Evolutionary conservation across 2,329 filamentous ascomycete species (phyloP), one percentile per base, ranked within the genome.

Genomic region (Nectriaceae sp.): DNA sequence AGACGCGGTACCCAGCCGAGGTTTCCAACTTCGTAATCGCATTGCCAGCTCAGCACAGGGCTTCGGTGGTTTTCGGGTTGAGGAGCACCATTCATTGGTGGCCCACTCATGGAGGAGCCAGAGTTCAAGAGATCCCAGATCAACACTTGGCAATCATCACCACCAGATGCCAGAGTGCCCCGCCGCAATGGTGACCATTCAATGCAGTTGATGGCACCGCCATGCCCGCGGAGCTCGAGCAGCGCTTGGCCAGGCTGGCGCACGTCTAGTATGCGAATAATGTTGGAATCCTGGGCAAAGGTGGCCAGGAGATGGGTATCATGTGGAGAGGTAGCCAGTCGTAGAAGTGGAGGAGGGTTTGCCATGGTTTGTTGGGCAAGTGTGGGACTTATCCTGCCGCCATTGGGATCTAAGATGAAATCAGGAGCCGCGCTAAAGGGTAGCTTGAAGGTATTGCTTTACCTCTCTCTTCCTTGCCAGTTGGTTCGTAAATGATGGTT

Each of bases 401-500:
- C 78, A 56, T 79, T 83, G 56, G 74, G 68, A 65, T 83, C 81
- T 76, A 39, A 4, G 26, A 16, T 22, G n/a, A 5, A 15, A 57
- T 66, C 47, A 67, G 60, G 21, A 42, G 19, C 39, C 39, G 31
- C 19, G 11, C 15, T 29, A 11, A 13, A 19, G 16, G 46, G 19
- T 42, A 10, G 18, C 24, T 8, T 15, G 20, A n/a, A 13, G 21
- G 16, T 5, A 29, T 20, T 4, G 19, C 65, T 74, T 56, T 75
- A 90, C 88, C 80, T 76, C 83, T 74, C 38, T 87, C 83, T 53
- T 87, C 85, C 72, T 97, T 97, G 58, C 91, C 88, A 0, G 90
- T 93, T 4, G 94, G 94, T 70, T 99, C 94, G 68, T 99, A 99
- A 56, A 99, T 99, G 68, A 99, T 99, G 42, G 94, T 99, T 57